Evolutionary conservation across 371 early-diverging fungal genomes (phyloP), one percentile per base, ranked within the genome.

Genomic region (Mucor indicus): DNA sequence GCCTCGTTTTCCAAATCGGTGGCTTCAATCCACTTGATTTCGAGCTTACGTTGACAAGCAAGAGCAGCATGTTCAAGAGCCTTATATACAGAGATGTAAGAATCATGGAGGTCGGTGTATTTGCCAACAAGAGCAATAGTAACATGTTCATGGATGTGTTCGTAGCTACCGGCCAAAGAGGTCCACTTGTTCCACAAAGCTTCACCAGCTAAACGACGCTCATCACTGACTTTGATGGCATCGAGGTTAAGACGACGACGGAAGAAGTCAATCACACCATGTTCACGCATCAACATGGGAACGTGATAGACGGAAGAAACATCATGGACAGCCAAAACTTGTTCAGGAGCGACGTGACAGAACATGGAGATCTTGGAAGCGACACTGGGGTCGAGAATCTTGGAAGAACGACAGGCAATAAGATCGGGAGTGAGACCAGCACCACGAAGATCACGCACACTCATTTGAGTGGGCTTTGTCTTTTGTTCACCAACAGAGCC

Each of bases 401-500:
- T 85, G 35, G 87, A 76, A 35, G 90, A 87, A 58, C 99, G 89
- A 81, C 98, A 98, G 9, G 99, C 96, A 60, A 99, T 91, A 56
- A 99, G 69, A 67, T 99, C 99, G 23, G 98, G 97, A n/a, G 86
- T 81, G 25, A 99, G 81, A 47, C 99, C 99, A 40, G 95, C 86
- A 51, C 94, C 95, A 61, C 98, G 87, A 37, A 98, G 80, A 58
- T 98, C 96, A 50, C 96, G 88, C 36, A 98, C 86, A 37, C 93
- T 91, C 38, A 90, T 86, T 72, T 99, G 99, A 7, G 99, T 97
- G 44, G 98, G 98, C 84, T 99, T 99, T 27, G 98, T 98, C 85
- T 99, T 99, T 72, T 98, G 98, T 66, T 99, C 99, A 45, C 94
- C 95, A 22, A 96, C 97, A 3, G 91, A 86, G 19, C 98, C 98